Base-by-base conservation (phyloP, 1,284 basidiomycete species). In the Trichosporon sp. region DNA sequence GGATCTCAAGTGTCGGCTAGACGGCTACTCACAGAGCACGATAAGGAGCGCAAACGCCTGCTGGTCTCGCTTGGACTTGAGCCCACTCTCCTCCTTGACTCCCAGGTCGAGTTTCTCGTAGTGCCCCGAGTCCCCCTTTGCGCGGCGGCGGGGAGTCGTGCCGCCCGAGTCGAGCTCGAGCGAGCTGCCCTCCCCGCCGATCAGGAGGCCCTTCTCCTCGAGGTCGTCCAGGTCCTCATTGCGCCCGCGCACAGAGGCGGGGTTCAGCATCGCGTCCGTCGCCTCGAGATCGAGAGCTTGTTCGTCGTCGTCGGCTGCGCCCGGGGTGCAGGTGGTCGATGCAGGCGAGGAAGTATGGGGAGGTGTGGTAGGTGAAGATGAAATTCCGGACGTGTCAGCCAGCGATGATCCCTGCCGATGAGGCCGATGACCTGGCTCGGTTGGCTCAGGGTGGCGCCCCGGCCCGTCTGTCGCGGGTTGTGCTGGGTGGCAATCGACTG, bases 11-110 rank as follows among this genome's bases (percentile, higher is more conserved):
- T 26, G 26, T 26, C n/a, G 31, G 43, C 11, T 43, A 81, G 26
- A 26, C 26, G 26, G 26, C 26, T 26, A 26, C 94, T 86, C 78
- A 96, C 94, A 99, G 68, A 99, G 87, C 74, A 96, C 86, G 81
- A 95, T 91, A 56, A 99, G 87, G 70, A 99, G 84, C 7, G 88
- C 88, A 87, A 99, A 94, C 43, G 92, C 93, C 76, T 89, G 88
- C 85, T 91, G 92, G 85, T 98, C 95, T 65, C 78, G 76, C 31
- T 73, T 73, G 65, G 74, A 79, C 56, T 75, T 78, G 71, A 83
- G 73, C 2, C 81, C 81, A 19, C 67, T 68, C 66, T 74, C 75
- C 12, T 69, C 71, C 46, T 68, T 70, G 19, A 76, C 74, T 5
- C 76, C 75, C 43, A 77, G 61, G 6, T 75, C 72, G 56, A 78